These are phyloP conservation scores for Astrocystis sublimbata DNA, from an alignment of 495 filamentous ascomycete genomes.

Conservation along the genomic window DNA sequence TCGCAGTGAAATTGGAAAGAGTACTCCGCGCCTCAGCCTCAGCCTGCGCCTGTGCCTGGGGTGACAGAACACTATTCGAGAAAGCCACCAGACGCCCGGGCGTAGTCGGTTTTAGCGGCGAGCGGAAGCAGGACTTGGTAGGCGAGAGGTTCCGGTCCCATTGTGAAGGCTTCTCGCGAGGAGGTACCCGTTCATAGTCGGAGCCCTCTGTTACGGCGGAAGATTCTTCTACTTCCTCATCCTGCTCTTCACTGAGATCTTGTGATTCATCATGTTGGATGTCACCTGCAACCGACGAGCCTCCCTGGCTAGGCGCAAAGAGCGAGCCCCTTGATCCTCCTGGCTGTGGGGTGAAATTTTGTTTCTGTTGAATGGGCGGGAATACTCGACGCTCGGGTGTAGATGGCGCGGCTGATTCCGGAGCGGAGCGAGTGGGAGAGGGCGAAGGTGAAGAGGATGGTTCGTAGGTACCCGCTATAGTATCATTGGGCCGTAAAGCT, in stretches of 20 bases:
- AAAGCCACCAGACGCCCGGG: constrained; percentile 52
- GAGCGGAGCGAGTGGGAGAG: constrained; percentile 6
- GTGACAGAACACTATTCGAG: constrained; percentile 41
- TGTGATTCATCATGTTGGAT: constrained; percentile 16
- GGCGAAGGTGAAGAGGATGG: constrained; percentile 15
- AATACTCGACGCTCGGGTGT: constrained; percentile 32
- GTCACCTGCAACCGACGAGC: neutral
- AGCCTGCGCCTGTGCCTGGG: constrained; percentile 32
- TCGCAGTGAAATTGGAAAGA: neutral
- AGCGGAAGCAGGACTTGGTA: constrained; percentile 53
- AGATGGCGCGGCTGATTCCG: constrained; percentile 23
- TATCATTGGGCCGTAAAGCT: constrained; percentile 20
- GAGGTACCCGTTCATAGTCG: constrained; percentile 35
- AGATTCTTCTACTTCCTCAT: no score
- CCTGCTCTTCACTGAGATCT: constrained; percentile 30
- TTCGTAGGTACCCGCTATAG: constrained; percentile 22
- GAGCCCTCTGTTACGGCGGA: constrained; percentile 32
- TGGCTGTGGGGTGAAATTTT: constrained; percentile 51
- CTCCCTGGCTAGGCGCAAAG: constrained; percentile 30
- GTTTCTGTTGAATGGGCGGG: constrained; percentile 47
- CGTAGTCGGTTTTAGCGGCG: constrained; percentile 51
- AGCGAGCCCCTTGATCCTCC: constrained; percentile 37
- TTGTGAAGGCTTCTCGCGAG: constrained; percentile 32
- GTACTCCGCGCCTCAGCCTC: constrained; percentile 31
- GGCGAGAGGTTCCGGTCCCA: constrained; percentile 46